Base-by-base conservation (phyloP, 805 yeast species). In the Novakomyces olei region DNA sequence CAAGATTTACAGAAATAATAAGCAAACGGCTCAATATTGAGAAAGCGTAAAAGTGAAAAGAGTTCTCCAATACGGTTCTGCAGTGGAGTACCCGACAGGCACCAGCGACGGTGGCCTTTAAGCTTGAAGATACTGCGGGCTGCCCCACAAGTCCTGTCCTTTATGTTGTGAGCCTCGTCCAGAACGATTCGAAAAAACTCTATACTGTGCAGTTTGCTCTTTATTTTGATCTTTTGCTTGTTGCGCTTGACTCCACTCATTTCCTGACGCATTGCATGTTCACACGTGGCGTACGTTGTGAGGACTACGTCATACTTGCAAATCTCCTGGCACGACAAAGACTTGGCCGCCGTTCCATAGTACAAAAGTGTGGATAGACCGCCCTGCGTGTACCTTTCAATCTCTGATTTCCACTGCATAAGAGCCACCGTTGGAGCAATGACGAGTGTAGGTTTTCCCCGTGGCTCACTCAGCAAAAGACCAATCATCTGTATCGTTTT, bases 371-470 rank as follows among this genome's bases (percentile, higher is more conserved):
- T 79, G 37, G 62, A 68, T 40, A 88, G 54, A 15, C 58, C 57
- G 5, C 74, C 78, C 22, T 67, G 69, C 0, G 96, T 74, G 49
- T 88, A 94, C 32, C 65, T 67, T 38, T 71, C 78, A 33, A 88
- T 88, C 54, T 88, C 99, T 44, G 74, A 69, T 46, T 73, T 77
- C 99, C 99, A 88, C 50, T 88, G 99, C 76, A 88, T 78, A 29
- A 88, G 56, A 0, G 96, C 96, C n/a, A 88, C 98, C 0, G 98
- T 85, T 0, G 99, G 99, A 0, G 95, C 96, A 14, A 88, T 76
- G 4, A 88, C 96, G 38, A 88, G 55, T 41, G 72, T 78, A 6
- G 95, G 95, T 7, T 67, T 56, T 41, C 69, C 72, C 15, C 46
- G 45, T 7, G 45, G 46, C 22, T 43, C 45, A 30, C 61, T 51